Evolutionary conservation across 345 rosid species (phyloP).

Genomic region (Citrus cavaleriei): DNA sequence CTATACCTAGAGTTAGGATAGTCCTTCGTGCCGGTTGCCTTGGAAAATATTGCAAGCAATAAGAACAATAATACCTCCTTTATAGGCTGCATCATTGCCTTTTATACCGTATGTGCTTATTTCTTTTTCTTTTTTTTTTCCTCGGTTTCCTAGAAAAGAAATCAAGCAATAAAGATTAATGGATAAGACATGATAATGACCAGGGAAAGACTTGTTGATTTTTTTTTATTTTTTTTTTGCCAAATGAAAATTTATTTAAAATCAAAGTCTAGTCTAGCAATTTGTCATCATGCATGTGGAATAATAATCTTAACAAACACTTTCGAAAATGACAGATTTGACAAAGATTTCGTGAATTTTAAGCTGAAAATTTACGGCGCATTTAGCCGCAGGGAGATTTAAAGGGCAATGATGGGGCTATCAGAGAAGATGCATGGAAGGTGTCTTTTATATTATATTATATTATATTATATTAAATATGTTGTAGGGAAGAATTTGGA

Average conservation of each 20-base stretch:
- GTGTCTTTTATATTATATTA: background rate
- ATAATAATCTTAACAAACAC: background rate
- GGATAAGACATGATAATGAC: background rate
- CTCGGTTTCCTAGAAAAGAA: too few relatives aligned
- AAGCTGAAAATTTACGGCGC: background rate
- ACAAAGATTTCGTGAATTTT: too few relatives aligned
- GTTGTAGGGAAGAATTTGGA: background rate
- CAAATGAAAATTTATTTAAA: background rate
- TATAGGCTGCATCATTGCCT: conserved; percentile 30
- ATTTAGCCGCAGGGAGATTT: background rate
- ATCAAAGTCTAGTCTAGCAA: background rate
- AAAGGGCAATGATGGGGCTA: background rate
- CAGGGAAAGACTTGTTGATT: too few relatives aligned
- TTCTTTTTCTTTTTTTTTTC: too few relatives aligned
- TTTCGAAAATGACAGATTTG: background rate
- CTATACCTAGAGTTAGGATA: background rate
- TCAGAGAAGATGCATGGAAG: conserved; percentile 4
- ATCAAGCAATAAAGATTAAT: too few relatives aligned
- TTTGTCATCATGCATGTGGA: background rate
- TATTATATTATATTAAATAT: background rate
- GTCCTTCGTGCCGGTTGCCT: conserved; percentile 14
- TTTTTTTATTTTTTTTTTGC: background rate
- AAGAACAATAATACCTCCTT: conserved; percentile 26
- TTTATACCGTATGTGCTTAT: conserved; percentile 12
- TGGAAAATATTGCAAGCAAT: conserved; percentile 30